Percentiles rank a stretch among this genome's conserved stretches.
phyloP scores from a whole-genome alignment of 2,329 filamentous ascomycete genomes.

The Alternaria ethzedia region DNA sequence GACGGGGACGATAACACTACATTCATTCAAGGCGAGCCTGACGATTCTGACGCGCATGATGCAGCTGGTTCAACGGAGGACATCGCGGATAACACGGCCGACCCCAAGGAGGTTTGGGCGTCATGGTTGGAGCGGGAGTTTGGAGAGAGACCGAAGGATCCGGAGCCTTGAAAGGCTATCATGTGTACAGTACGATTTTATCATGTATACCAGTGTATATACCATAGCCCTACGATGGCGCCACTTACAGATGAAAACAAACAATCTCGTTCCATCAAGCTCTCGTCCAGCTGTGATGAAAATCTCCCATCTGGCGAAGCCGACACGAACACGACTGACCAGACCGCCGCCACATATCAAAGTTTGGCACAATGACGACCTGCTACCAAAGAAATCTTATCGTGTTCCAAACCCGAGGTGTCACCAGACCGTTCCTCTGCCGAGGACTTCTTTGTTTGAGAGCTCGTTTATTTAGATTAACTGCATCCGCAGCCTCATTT shows the following conservation, averaged over 20 bases:
- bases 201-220: conserved; percentile 15
- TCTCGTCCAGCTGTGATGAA: background rate
- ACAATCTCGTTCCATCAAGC: background rate
- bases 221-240: conserved; percentile 14
- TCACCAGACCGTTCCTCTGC: conserved; percentile 11
- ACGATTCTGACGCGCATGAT: background rate
- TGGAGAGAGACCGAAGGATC: conserved; percentile 29
- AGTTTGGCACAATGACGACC: background rate
- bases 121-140: conserved; percentile 39
- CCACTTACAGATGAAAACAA: background rate
- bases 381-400: conserved; percentile 1
- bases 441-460: conserved; percentile 7
- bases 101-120: conserved; percentile 28
- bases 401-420: background rate
- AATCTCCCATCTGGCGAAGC: background rate
- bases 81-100: background rate
- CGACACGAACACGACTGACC: too few species aligned
- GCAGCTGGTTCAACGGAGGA: background rate
- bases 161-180: conserved; percentile 14
- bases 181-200: background rate
- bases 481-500: conserved; percentile 11
- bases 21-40: conserved; percentile 5
- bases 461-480: conserved; percentile 25
- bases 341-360: background rate
- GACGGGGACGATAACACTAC: conserved; percentile 10